phyloP scores from a whole-genome alignment of 2,329 filamentous ascomycete species.

The Sclerotinia borealis region DNA sequence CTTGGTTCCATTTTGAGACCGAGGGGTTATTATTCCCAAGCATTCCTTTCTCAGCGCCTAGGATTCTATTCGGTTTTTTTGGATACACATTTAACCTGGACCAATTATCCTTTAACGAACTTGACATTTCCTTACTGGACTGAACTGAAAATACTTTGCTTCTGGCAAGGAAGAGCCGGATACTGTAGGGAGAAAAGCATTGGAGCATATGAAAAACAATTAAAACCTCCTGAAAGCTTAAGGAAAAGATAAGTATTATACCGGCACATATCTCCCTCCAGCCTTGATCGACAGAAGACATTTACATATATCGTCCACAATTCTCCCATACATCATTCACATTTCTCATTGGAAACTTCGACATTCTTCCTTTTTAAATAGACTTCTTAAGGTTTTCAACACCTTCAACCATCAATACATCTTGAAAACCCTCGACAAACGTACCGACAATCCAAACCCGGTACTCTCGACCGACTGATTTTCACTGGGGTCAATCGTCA shows the following conservation, averaged over 20 bases:
- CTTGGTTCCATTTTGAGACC: neutral
- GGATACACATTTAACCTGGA: neutral
- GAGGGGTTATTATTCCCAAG: constrained; percentile 11
- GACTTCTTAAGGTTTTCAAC: neutral
- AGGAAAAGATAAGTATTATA: constrained; percentile 5
- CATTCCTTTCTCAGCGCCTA: constrained; percentile 14
- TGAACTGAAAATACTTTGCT: constrained; percentile 9
- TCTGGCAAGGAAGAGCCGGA: constrained; percentile 9
- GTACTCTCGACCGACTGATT: neutral
- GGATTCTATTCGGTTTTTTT: neutral
- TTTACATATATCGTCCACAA: constrained; percentile 3
- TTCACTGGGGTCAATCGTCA: constrained; percentile 4
- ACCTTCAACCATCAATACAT: neutral
- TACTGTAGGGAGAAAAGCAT: constrained; percentile 5
- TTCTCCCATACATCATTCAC: constrained; percentile 1
- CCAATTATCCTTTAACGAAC: constrained; percentile 5
- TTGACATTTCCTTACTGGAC: constrained; percentile 9
- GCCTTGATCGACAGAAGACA: neutral
- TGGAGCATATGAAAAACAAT: constrained; percentile 11
- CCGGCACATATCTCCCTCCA: constrained; percentile 8
- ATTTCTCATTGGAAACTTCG: constrained; percentile 2
- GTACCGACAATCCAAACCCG: neutral
- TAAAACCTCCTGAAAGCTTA: constrained; percentile 5
- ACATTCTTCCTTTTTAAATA: constrained; percentile 9
- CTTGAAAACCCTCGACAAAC: neutral